Evolutionary conservation across 306 rosid species (phyloP).

Genomic region (Biancaea sappan): DNA sequence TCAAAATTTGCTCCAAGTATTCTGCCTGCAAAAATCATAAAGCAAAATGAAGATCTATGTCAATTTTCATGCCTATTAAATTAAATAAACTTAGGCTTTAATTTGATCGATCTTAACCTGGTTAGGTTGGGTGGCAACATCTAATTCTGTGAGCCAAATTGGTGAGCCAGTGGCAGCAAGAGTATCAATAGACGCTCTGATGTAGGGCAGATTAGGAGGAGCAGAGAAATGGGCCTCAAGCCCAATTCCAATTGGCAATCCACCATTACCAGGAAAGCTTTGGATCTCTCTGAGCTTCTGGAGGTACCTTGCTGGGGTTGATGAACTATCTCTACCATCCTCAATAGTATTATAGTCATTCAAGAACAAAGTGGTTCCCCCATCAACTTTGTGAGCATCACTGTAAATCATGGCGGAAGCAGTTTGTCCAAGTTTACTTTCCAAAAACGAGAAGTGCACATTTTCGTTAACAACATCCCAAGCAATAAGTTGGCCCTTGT

Average conservation of each 20-base stretch:
- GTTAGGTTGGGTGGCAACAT: slow-evolving; percentile 41
- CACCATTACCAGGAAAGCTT: background rate
- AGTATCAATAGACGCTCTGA: too few relatives aligned
- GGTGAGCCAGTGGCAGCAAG: too few relatives aligned
- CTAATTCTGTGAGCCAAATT: slow-evolving; percentile 52
- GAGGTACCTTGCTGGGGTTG: slow-evolving; percentile 50
- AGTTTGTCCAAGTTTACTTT: slow-evolving; percentile 40
- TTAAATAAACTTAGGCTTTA: background rate
- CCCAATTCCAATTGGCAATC: slow-evolving; percentile 52
- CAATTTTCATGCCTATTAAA: too few relatives aligned
- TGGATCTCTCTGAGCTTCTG: slow-evolving; percentile 42
- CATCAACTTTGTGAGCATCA: slow-evolving; percentile 46
- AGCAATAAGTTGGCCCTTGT: too few relatives aligned
- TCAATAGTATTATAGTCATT: slow-evolving; percentile 77
- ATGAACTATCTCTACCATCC: slow-evolving; percentile 39
- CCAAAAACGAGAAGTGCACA: slow-evolving; percentile 57
- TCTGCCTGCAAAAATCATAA: slow-evolving; percentile 39
- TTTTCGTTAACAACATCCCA: slow-evolving; percentile 74
- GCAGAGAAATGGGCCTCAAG: slow-evolving; percentile 61
- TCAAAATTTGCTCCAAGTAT: slow-evolving; percentile 24
- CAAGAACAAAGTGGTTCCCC: slow-evolving; percentile 46
- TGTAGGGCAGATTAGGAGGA: slow-evolving; percentile 56
- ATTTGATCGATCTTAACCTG: slow-evolving; percentile 45
- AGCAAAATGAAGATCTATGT: too few relatives aligned
- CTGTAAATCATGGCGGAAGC: slow-evolving; percentile 46